Evolutionary conservation across 352 stramenopile species (phyloP), one percentile per base, ranked within the genome.

Genomic region (Plasmopara viticola): DNA sequence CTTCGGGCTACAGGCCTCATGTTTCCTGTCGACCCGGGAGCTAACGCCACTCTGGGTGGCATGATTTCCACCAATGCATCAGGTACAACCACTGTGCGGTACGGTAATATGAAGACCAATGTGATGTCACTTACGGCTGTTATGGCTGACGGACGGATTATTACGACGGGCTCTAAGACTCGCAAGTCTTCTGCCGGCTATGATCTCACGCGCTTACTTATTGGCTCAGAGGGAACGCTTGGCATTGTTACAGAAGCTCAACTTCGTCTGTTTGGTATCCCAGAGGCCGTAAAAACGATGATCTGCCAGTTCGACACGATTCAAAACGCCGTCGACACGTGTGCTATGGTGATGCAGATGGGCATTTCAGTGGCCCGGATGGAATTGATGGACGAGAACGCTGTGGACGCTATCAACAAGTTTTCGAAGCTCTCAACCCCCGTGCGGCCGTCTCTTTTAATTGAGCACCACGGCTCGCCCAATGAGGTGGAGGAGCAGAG

Each of bases 131-230:
- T 99, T 5, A 97, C 90, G 50, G 92, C 72, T 14, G 94, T 99
- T 15, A 78, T 98, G 62, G 64, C 88, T 6, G 86, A 95, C 65
- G 89, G 87, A 12, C 68, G 78, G 2, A 84, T 97, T 31, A 84
- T 95, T 47, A 83, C 87, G 57, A 97, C 89, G 5, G 95, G 94
- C 5, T 91, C 82, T 42, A 90, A 90, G 31, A 89, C 95, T 9
- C 78, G 95, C 50, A 99, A 99, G 74, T 97, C 86, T 13, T 97
- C 91, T 18, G 95, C 96, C n/a, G 96, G 96, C 4, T 99, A 98
- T 69, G 95, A 99, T 62, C 78, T 99, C 42, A 95, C 93, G 0
- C 77, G 81, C 7, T 66, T 99, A n/a, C 69, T 98, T 13, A 95
- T 97, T 51, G 95, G 95, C 5, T 97, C 86, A 14, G 96, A 99